Percentiles rank a stretch among this genome's conserved stretches.
phyloP scores from a whole-genome alignment of 495 filamentous ascomycete species.

The Penicillium silybi region DNA sequence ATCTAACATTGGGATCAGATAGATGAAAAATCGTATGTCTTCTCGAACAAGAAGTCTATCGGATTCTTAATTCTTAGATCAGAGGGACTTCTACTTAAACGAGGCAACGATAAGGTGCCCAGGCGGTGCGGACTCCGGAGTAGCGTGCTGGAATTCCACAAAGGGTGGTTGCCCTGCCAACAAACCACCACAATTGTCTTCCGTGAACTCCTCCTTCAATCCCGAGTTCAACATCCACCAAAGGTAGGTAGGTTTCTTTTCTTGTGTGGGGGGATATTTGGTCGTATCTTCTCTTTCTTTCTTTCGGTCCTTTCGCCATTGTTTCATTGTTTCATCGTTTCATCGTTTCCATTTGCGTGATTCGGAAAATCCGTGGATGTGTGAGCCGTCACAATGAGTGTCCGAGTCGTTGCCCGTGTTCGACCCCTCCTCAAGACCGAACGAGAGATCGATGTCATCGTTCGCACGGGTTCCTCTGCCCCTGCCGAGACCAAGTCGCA shows the following conservation, averaged over 20 bases:
- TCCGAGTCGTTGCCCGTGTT: slow-evolving; percentile 85
- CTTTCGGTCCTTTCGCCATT: slow-evolving; percentile 6
- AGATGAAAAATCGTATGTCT: too few relatives aligned
- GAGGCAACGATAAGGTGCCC: not conserved
- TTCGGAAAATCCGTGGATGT: slow-evolving; percentile 14
- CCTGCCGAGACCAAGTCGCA: slow-evolving; percentile 21
- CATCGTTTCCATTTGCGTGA: not conserved
- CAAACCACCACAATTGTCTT: slow-evolving; percentile 15
- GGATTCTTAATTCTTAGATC: too few relatives aligned
- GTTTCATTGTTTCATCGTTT: too few relatives aligned
- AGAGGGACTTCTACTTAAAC: not conserved
- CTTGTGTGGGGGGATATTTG: slow-evolving; percentile 13
- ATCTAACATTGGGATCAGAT: too few relatives aligned
- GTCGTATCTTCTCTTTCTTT: slow-evolving; percentile 12
- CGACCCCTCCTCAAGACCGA: slow-evolving; percentile 83
- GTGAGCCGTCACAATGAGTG: slow-evolving; percentile 42
- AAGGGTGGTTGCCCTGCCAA: slow-evolving; percentile 34
- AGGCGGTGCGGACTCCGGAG: too few relatives aligned
- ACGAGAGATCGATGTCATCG: slow-evolving; percentile 77
- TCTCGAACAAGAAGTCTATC: too few relatives aligned
- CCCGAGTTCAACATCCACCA: slow-evolving; percentile 15
- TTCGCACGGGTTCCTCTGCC: slow-evolving; percentile 50
- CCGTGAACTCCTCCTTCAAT: slow-evolving; percentile 17
- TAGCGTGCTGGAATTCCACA: not conserved
- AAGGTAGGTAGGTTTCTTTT: slow-evolving; percentile 21